These are phyloP conservation scores for Mycotypha africana DNA, from an alignment of 371 early-diverging fungal species.

Conservation along the genomic window DNA sequence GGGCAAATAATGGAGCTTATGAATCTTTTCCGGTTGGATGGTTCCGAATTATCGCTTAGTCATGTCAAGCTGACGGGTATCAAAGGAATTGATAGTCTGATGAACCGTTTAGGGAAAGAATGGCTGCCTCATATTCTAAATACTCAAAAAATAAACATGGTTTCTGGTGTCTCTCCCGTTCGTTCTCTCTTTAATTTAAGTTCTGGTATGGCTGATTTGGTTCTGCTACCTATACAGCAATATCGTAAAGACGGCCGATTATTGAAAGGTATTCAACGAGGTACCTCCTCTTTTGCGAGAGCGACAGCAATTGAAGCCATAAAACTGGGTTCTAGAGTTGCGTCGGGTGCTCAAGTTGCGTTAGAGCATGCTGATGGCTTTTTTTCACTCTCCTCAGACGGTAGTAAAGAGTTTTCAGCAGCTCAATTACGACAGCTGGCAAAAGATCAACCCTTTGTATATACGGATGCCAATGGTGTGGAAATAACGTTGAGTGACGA, in stretches of 20 bases:
- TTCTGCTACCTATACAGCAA: conserved; percentile 90
- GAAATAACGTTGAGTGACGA: conserved; percentile 5
- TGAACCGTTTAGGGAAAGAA: conserved; percentile 56
- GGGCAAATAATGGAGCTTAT: conserved; percentile 84
- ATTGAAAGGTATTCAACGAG: conserved; percentile 79
- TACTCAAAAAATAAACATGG: conserved; percentile 85
- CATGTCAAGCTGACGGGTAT: conserved; percentile 74
- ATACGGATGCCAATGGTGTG: conserved; percentile 6
- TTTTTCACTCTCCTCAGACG: too few species aligned
- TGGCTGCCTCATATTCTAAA: conserved; percentile 91
- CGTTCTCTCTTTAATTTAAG: conserved; percentile 87
- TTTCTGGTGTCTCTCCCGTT: conserved; percentile 89
- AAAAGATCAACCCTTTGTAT: conserved; percentile 11
- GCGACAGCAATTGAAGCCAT: conserved; percentile 90
- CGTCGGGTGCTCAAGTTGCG: conserved; percentile 86
- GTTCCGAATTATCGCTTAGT: conserved; percentile 78
- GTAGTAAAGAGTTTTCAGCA: background rate
- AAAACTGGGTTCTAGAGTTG: conserved; percentile 79
- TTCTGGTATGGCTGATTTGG: conserved; percentile 87
- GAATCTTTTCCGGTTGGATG: conserved; percentile 91
- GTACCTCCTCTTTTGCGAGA: conserved; percentile 83
- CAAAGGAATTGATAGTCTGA: conserved; percentile 54
- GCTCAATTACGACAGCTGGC: background rate
- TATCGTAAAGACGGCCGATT: conserved; percentile 90
- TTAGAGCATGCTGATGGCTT: conserved; percentile 90